Evolutionary conservation across 331 rosid genomes (phyloP), one percentile per base, ranked within the genome.

Genomic region (Pyracantha coccinea): DNA sequence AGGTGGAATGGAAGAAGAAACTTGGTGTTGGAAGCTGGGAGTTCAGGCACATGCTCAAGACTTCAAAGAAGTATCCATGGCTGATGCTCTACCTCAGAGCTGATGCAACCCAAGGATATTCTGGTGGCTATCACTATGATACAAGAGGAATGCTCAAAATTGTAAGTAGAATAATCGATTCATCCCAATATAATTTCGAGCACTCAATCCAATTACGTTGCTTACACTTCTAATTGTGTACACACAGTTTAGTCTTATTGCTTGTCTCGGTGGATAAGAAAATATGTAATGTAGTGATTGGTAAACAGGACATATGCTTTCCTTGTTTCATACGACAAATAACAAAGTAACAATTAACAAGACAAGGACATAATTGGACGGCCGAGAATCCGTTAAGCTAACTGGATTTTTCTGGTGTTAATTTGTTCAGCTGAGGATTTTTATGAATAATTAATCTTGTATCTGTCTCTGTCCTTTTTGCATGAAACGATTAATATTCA

Each of bases 71-170:
- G 75, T 92, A 89, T 31, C 97, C 96, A 68, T 89, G 96, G 97
- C 73, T 89, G 86, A 92, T 92, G 97, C 83, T 92, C 57, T 92
- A 89, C 82, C 88, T 92, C 6, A 85, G 97, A 81, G 96, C 96
- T 80, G 97, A 92, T 84, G 96, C 96, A 55, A 88, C 91, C 66
- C 60, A 50, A 65, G 97, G 97, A 68, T 92, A 77, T 76, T 92
- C 96, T 45, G 97, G 97, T 25, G 97, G 97, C n/a, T 92, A 92
- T 83, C 97, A 84, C 74, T 92, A 92, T 72, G 91, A 88, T 70
- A 89, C 97, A 19, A 89, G 93, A 68, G 96, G 97, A 75, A 92
- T 92, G 96, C 87, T 89, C 68, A 92, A 88, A 86, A 57, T 62
- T 75, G 96, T 89, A 74, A 88, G 97, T 86, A 11, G 52, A 27